phyloP scores from a whole-genome alignment of 352 stramenopile species.

The Phytophthora melonis region DNA sequence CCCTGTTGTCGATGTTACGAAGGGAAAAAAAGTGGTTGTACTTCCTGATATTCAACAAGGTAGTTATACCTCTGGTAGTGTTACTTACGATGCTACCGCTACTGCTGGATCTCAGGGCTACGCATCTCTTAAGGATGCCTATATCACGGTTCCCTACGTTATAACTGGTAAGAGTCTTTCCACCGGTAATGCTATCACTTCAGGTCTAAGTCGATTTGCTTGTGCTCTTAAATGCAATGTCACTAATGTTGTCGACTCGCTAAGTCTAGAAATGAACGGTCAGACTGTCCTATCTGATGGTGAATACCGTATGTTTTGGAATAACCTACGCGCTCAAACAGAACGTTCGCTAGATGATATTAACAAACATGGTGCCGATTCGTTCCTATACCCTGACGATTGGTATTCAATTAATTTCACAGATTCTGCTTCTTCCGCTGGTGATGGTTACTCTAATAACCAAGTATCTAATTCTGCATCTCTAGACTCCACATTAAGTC shows the following conservation, averaged over 20 bases:
- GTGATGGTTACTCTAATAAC: constrained; percentile 7
- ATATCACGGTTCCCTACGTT: no score
- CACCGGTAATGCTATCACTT: background rate
- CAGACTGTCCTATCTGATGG: background rate
- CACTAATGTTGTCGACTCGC: background rate
- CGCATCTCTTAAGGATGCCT: no score
- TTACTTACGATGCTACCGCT: background rate
- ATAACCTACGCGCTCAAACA: background rate
- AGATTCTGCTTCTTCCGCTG: background rate
- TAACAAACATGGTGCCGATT: constrained; percentile 1
- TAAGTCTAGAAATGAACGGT: background rate
- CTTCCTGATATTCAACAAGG: background rate
- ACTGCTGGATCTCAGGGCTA: no score
- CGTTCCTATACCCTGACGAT: background rate
- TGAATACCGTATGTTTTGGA: background rate
- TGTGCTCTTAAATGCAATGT: background rate
- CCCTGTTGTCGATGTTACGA: background rate
- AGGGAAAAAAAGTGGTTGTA: background rate
- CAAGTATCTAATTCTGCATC: background rate
- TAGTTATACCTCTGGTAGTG: background rate
- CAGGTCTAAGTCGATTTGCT: background rate
- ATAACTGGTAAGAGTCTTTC: background rate
- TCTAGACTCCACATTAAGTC: background rate
- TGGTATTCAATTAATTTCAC: background rate
- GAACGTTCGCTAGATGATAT: background rate